A percentile compares a stretch with the other conserved stretches of the same genome.
These are phyloP conservation scores for Ganoderma multipileum DNA, from an alignment of 1,284 basidiomycete genomes.

Conservation along the genomic window DNA sequence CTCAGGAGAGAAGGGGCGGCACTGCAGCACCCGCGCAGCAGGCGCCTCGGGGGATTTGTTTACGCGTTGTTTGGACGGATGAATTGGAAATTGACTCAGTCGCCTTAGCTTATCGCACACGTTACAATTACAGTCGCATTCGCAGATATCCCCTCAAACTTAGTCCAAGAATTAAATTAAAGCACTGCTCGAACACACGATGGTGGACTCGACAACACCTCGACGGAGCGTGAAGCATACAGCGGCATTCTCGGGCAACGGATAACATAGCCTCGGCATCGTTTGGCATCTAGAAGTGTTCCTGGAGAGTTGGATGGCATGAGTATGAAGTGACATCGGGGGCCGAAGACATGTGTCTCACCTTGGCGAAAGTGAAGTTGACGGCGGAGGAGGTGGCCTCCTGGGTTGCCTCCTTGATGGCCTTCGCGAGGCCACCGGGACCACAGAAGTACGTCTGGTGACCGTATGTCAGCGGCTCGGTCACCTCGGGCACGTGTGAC, in stretches of 20 bases:
- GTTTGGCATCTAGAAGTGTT: slow-evolving; percentile 59
- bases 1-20: not conserved
- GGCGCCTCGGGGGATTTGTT: slow-evolving; percentile 9
- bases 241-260: slow-evolving; percentile 19
- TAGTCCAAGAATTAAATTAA: slow-evolving; percentile 24
- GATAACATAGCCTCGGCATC: slow-evolving; percentile 14
- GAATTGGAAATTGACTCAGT: not conserved
- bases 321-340: slow-evolving; percentile 2
- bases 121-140: slow-evolving; percentile 11
- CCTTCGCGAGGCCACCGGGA: slow-evolving; percentile 73
- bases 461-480: slow-evolving; percentile 21
- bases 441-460: slow-evolving; percentile 86
- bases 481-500: slow-evolving; percentile 12
- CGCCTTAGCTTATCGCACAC: slow-evolving; percentile 8
- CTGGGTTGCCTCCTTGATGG: slow-evolving; percentile 73
- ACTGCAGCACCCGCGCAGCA: not conserved
- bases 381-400: slow-evolving; percentile 61
- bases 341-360: slow-evolving; percentile 21
- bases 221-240: slow-evolving; percentile 17
- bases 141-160: slow-evolving; percentile 15
- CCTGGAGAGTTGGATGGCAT: slow-evolving; percentile 43
- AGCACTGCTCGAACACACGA: slow-evolving; percentile 22
- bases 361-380: slow-evolving; percentile 85
- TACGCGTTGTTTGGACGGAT: slow-evolving; percentile 27
- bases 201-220: slow-evolving; percentile 21